A percentile compares a stretch with the other conserved stretches of the same genome.
Conservation (phyloP, 192 early-diverging fungal genomes). For the Umbelopsis isabellina region DNA sequence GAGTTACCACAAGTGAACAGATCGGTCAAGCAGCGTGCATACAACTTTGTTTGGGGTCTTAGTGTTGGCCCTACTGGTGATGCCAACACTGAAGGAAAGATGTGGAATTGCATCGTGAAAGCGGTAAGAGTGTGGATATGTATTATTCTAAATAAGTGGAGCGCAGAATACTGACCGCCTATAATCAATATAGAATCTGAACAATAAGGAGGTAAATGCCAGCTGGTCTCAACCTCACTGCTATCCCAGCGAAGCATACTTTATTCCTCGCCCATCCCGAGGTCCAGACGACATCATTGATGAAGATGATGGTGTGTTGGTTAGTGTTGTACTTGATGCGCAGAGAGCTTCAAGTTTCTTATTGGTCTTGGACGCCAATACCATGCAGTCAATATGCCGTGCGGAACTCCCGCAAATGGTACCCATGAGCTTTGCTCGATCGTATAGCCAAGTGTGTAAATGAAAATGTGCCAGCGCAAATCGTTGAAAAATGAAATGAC, state of each 20-base stretch:
- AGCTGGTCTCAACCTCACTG: constrained; percentile 62
- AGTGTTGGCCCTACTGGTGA: constrained; percentile 19
- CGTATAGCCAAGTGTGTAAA: not conserved
- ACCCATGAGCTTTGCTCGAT: constrained; percentile 72
- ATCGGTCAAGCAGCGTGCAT: constrained; percentile 28
- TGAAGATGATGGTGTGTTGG: constrained; percentile 71
- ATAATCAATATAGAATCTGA: constrained; percentile 34
- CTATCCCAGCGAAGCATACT: constrained; percentile 80
- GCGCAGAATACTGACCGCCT: not conserved
- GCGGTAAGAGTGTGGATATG: constrained; percentile 41
- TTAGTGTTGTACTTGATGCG: constrained; percentile 77
- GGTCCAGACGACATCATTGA: constrained; percentile 30
- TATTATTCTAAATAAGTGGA: too few relatives aligned
- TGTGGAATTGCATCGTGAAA: constrained; percentile 53
- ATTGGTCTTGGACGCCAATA: constrained; percentile 73
- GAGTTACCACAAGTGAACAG: constrained; percentile 50
- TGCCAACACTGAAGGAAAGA: constrained; percentile 25
- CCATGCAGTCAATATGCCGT: constrained; percentile 65
- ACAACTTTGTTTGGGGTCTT: constrained; percentile 46
- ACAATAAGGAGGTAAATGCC: constrained; percentile 37
- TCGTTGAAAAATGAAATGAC: too few relatives aligned
- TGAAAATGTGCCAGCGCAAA: not conserved
- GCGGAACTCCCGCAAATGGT: constrained; percentile 68
- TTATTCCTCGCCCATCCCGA: constrained; percentile 59
- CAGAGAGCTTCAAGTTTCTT: constrained; percentile 67